A percentile compares a stretch with the other conserved stretches of the same genome.
phyloP scores from a whole-genome alignment of 2,329 filamentous ascomycete genomes.

The Calonectria leucothoes region DNA sequence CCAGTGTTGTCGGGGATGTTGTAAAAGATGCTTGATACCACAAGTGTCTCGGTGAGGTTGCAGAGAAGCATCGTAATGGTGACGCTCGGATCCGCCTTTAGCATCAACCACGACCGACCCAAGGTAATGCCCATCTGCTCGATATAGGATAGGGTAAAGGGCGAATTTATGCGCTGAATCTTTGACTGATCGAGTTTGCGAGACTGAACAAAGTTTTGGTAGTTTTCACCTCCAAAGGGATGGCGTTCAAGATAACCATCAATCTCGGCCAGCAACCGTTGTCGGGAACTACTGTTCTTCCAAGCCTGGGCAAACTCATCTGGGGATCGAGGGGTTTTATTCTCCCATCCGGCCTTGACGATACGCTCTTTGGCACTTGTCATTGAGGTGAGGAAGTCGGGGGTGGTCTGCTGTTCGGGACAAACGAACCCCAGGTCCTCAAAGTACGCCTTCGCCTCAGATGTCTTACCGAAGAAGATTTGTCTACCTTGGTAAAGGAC shows the following conservation, averaged over 20 bases:
- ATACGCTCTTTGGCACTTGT: slow-evolving; percentile 50
- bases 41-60: slow-evolving; percentile 59
- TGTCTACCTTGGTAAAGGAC: slow-evolving; percentile 76
- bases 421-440: slow-evolving; percentile 48
- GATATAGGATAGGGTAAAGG: slow-evolving; percentile 58
- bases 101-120: slow-evolving; percentile 49
- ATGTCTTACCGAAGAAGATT: slow-evolving; percentile 56
- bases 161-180: slow-evolving; percentile 55
- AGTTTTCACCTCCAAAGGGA: slow-evolving; percentile 22
- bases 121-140: slow-evolving; percentile 57
- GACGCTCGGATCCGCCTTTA: slow-evolving; percentile 52
- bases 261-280: slow-evolving; percentile 40
- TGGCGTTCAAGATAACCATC: slow-evolving; percentile 37
- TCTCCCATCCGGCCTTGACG: slow-evolving; percentile 44
- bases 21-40: slow-evolving; percentile 63
- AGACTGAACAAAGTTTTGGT: slow-evolving; percentile 21
- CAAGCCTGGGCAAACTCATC: slow-evolving; percentile 50
- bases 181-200: slow-evolving; percentile 29
- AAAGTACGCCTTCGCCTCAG: slow-evolving; percentile 61
- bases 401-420: slow-evolving; percentile 24
- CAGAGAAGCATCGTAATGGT: slow-evolving; percentile 52
- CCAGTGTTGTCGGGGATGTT: slow-evolving; percentile 54
- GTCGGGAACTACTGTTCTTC: slow-evolving; percentile 36
- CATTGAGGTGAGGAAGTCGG: slow-evolving; percentile 49
- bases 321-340: slow-evolving; percentile 46